Evolutionary conservation across 139 green algal species (phyloP).

Genomic region (Chlamydomonas incerta): DNA sequence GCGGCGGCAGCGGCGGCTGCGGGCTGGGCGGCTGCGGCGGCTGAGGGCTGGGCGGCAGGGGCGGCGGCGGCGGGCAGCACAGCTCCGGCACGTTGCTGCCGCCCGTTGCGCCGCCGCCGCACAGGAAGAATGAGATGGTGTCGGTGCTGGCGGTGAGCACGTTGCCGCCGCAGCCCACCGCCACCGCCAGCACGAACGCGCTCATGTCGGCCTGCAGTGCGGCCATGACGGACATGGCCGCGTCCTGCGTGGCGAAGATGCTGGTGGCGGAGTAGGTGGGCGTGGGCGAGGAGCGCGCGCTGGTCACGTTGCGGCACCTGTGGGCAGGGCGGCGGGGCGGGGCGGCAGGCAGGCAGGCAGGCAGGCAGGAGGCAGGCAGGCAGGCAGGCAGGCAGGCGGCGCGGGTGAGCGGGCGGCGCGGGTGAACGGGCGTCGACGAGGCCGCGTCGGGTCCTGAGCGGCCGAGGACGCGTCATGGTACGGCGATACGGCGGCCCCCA

Average conservation of each 20-base stretch:
- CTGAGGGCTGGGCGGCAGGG: background rate
- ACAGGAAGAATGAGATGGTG: background rate
- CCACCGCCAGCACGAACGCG: background rate
- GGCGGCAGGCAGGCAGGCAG: too few species aligned
- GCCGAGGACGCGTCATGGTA: too few species aligned
- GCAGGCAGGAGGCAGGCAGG: too few species aligned
- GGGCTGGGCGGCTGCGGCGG: background rate
- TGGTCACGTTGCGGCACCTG: background rate
- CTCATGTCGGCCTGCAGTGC: background rate
- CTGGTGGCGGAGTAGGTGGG: background rate
- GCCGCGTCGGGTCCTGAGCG: too few species aligned
- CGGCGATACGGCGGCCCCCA: too few species aligned
- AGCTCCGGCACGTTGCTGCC: background rate
- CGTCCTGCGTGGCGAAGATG: background rate
- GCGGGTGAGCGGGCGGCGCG: too few species aligned
- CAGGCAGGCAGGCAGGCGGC: too few species aligned
- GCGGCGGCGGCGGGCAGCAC: slow-evolving; percentile 22
- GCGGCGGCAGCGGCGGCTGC: background rate
- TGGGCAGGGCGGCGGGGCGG: too few species aligned
- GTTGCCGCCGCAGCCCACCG: slow-evolving; percentile 8
- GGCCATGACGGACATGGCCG: background rate
- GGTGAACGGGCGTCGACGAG: too few species aligned
- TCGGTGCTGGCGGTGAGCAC: background rate
- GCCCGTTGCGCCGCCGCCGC: background rate
- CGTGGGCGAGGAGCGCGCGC: background rate